Percentiles rank a stretch among this genome's conserved stretches.
These are phyloP conservation scores for Debaryomyces nepalensis DNA, from an alignment of 1,139 yeast genomes.

Conservation along the genomic window DNA sequence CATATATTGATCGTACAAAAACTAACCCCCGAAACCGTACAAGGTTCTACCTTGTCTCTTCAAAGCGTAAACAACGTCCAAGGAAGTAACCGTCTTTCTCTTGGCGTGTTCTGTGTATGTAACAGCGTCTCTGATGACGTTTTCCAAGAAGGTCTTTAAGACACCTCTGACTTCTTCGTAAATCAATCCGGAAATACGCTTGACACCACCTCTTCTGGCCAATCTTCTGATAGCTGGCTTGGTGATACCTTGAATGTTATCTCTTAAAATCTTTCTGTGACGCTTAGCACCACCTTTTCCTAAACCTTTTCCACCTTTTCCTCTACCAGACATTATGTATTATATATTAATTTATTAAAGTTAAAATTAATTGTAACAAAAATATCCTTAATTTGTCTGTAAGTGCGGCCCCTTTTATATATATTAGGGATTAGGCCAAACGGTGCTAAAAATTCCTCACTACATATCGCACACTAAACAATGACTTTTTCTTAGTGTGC, in stretches of 20 bases:
- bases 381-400: background rate
- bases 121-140: conserved; percentile 98
- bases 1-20: conserved; percentile 7
- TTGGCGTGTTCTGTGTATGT: conserved; percentile 99
- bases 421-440: conserved; percentile 1
- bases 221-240: conserved; percentile 99
- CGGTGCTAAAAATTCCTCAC: background rate
- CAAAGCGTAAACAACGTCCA: conserved; percentile 98
- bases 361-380: conserved; percentile 1
- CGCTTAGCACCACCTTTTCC: conserved; percentile 99
- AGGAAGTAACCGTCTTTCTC: conserved; percentile 99
- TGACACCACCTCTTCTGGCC: conserved; percentile 99
- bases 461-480: conserved; percentile 6
- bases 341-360: conserved; percentile 9
- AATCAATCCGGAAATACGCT: conserved; percentile 98
- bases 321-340: conserved; percentile 92
- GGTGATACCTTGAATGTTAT: conserved; percentile 99
- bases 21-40: conserved; percentile 99
- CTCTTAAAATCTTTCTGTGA: conserved; percentile 99
- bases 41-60: conserved; percentile 99
- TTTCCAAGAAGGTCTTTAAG: conserved; percentile 92
- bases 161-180: conserved; percentile 99
- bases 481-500: background rate
- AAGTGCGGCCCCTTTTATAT: conserved; percentile 8
- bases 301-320: conserved; percentile 99